These are phyloP conservation scores for Gossypium longicalyx DNA, from an alignment of 345 rosid species.

Conservation along the genomic window DNA sequence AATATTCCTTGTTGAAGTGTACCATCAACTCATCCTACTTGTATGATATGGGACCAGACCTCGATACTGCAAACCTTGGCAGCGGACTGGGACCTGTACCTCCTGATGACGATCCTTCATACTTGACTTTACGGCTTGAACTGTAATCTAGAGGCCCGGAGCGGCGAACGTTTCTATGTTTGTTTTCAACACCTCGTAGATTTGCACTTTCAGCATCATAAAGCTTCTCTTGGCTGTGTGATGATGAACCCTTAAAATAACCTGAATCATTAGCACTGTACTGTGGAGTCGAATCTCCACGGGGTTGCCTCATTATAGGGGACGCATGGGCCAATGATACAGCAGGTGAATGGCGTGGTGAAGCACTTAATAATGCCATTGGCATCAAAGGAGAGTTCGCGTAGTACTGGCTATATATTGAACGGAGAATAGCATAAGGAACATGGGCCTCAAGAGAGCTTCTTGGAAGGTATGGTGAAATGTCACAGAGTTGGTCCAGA, in stretches of 20 bases:
- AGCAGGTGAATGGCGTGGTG: slow-evolving; percentile 77
- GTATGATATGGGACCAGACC: slow-evolving; percentile 89
- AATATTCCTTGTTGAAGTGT: neutral
- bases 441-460: slow-evolving; percentile 82
- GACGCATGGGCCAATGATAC: slow-evolving; percentile 64
- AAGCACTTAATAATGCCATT: slow-evolving; percentile 40
- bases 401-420: slow-evolving; percentile 87
- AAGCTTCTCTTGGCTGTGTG: slow-evolving; percentile 58
- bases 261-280: slow-evolving; percentile 51
- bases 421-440: slow-evolving; percentile 80
- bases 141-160: slow-evolving; percentile 94
- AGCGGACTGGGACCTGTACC: slow-evolving; percentile 87
- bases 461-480: slow-evolving; percentile 85
- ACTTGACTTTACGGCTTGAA: slow-evolving; percentile 64
- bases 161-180: slow-evolving; percentile 61
- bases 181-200: slow-evolving; percentile 37
- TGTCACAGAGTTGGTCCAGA: slow-evolving; percentile 93
- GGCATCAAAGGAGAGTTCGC: slow-evolving; percentile 65
- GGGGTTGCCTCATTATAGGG: slow-evolving; percentile 56
- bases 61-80: slow-evolving; percentile 90
- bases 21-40: slow-evolving; percentile 37
- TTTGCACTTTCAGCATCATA: slow-evolving; percentile 51
- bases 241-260: slow-evolving; percentile 73
- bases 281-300: slow-evolving; percentile 77
- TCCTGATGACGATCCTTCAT: slow-evolving; percentile 69